Base-by-base conservation (phyloP, 2,329 filamentous ascomycete genomes). In the Aspergillus niger region DNA sequence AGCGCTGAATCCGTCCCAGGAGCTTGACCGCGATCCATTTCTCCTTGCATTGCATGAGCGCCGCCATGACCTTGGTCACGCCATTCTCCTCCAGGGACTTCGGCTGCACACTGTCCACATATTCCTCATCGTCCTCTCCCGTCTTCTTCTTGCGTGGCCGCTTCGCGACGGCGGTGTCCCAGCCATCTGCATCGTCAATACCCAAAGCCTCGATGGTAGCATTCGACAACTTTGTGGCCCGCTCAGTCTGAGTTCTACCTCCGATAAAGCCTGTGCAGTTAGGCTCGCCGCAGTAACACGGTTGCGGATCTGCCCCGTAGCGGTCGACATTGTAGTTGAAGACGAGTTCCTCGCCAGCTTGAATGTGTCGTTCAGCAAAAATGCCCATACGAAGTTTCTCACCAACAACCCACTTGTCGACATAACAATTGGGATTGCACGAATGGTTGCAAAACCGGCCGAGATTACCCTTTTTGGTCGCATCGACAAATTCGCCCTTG, bases 261-360 rank as follows among this genome's bases (percentile, higher is more conserved):
- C 95, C 95, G 67, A 99, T 97, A 77, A 92, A 98, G 57, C 95
- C 95, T 20, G 92, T 92, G 77, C 95, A 99, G 73, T 97, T 98
- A 17, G 88, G 83, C 77, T 99, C 95, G 63, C 87, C 93, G 76
- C 95, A 99, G 77, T 98, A 98, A 78, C 95, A 99, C 28, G 92
- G 92, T 76, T 98, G 94, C 47, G 95, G 94, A 69, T 99, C 92
- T 47, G 95, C 93, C 65, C 95, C 95, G 74, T 99, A 99, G 66
- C 95, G 89, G 77, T 99, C 95, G 66, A 99, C 95, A 71, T 99
- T 99, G 85, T 99, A 99, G 81, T 99, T 97, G 83, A 99, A 99
- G 22, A 97, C 93, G 59, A 99, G 82, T 77, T 99, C 95, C 76
- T 99, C 95, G 58, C 95, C 95, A 17, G 91, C 88, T 72, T 88